Evolutionary conservation across 108 stramenopile genomes (phyloP).

Genomic region (Pseudonitzschia multistriata): DNA sequence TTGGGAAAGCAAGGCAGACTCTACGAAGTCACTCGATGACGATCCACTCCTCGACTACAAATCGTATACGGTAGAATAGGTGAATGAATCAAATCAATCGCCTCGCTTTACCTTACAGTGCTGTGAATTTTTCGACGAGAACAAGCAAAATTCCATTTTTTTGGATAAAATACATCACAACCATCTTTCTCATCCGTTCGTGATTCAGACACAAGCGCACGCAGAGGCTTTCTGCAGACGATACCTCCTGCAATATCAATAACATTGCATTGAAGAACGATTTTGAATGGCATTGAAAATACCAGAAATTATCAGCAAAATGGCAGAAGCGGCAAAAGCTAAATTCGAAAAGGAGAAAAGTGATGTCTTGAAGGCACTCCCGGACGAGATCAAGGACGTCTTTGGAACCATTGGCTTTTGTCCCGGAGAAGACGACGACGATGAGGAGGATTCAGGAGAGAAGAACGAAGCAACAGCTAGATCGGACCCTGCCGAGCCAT

Average conservation of each 20-base stretch:
- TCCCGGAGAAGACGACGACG: constrained; percentile 18
- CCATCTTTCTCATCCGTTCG: too few relatives aligned
- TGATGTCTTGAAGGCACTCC: constrained; percentile 15
- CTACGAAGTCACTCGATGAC: neutral
- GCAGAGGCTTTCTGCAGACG: neutral
- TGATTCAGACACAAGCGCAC: neutral
- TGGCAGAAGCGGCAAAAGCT: constrained; percentile 8
- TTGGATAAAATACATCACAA: too few relatives aligned
- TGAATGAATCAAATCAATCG: too few relatives aligned
- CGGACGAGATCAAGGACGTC: constrained; percentile 11
- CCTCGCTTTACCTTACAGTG: too few relatives aligned
- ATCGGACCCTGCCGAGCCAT: neutral
- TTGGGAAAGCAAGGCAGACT: neutral
- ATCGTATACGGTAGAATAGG: too few relatives aligned
- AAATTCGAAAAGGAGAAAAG: constrained; percentile 21
- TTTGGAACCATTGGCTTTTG: constrained; percentile 26
- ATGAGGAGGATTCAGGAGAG: neutral
- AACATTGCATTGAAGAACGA: too few relatives aligned
- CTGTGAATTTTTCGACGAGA: too few relatives aligned
- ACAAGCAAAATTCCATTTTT: too few relatives aligned
- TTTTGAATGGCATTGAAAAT: neutral
- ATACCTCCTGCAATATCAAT: neutral
- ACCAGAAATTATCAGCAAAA: neutral
- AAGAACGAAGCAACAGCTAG: neutral
- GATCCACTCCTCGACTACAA: neutral